A percentile compares a stretch with the other conserved stretches of the same genome.
phyloP scores from a whole-genome alignment of 2,329 filamentous ascomycete genomes.

The Cadophora sp. region DNA sequence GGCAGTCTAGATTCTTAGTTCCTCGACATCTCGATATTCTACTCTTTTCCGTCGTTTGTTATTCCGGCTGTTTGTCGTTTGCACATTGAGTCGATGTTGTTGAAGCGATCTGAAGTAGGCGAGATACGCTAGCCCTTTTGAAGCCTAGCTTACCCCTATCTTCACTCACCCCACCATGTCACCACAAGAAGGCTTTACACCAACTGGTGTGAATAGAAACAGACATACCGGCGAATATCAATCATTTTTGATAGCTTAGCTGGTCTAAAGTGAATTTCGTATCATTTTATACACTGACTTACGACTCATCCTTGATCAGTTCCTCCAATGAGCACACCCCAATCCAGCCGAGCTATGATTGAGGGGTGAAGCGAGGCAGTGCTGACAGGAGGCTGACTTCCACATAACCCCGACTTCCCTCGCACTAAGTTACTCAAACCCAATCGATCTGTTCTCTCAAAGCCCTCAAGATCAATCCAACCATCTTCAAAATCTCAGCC shows the following conservation, averaged over 20 bases:
- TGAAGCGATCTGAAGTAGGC: background rate
- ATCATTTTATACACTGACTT: too few species aligned
- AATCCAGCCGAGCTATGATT: background rate
- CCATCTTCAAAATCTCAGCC: background rate
- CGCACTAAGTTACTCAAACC: background rate
- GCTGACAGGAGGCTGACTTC: conserved; percentile 1
- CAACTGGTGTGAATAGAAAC: background rate
- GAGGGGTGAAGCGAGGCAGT: background rate
- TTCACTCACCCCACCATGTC: background rate
- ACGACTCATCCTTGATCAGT: background rate
- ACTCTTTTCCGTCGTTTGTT: too few species aligned
- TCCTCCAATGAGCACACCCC: background rate
- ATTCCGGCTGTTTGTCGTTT: too few species aligned
- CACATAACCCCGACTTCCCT: background rate
- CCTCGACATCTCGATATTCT: too few species aligned
- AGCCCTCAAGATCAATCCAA: background rate
- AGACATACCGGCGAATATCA: too few species aligned
- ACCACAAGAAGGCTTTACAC: too few species aligned
- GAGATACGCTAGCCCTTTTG: background rate
- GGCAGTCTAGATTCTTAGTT: background rate
- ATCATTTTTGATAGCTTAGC: too few species aligned
- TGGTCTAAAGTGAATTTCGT: too few species aligned
- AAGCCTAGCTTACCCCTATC: background rate
- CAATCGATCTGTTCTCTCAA: background rate
- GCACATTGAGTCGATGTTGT: too few species aligned